Percentiles rank a stretch among this genome's conserved stretches.
phyloP scores from a whole-genome alignment of 495 filamentous ascomycete species.

The Hypoxylon trugodes region DNA sequence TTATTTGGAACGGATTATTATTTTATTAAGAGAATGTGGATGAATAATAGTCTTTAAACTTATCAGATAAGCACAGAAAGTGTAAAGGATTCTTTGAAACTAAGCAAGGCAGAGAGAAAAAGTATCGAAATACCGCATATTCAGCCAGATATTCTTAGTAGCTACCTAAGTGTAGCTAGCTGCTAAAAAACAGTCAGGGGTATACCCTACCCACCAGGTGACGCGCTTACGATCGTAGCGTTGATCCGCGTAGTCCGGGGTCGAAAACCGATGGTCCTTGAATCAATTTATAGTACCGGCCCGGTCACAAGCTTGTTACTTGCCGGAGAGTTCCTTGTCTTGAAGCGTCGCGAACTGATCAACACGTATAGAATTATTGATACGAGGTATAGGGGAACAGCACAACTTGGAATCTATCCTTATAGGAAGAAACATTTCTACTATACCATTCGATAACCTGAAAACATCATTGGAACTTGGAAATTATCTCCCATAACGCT shows the following conservation, averaged over 20 bases:
- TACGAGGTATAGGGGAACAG: too few species aligned
- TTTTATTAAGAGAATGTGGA: neutral
- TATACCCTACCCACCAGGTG: conserved; percentile 39
- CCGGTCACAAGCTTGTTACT: conserved; percentile 34
- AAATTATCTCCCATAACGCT: neutral
- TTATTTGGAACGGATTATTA: neutral
- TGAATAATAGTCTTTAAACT: neutral
- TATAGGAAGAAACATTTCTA: too few species aligned
- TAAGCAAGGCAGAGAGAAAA: conserved; percentile 10
- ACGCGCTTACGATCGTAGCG: conserved; percentile 40
- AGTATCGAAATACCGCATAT: conserved; percentile 16
- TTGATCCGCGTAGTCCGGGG: conserved; percentile 38
- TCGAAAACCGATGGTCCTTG: conserved; percentile 34
- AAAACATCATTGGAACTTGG: too few species aligned
- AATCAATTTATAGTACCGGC: conserved; percentile 33
- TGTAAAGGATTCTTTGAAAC: conserved; percentile 28
- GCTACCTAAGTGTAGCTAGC: neutral
- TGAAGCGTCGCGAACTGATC: too few species aligned
- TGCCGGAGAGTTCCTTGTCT: neutral
- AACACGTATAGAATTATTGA: too few species aligned
- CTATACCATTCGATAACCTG: too few species aligned
- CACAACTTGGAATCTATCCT: too few species aligned
- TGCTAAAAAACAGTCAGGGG: conserved; percentile 20
- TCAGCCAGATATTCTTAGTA: conserved; percentile 31
- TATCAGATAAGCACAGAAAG: neutral